Evolutionary conservation across 495 filamentous ascomycete species (phyloP).

Genomic region (Aspergillus sparsus): DNA sequence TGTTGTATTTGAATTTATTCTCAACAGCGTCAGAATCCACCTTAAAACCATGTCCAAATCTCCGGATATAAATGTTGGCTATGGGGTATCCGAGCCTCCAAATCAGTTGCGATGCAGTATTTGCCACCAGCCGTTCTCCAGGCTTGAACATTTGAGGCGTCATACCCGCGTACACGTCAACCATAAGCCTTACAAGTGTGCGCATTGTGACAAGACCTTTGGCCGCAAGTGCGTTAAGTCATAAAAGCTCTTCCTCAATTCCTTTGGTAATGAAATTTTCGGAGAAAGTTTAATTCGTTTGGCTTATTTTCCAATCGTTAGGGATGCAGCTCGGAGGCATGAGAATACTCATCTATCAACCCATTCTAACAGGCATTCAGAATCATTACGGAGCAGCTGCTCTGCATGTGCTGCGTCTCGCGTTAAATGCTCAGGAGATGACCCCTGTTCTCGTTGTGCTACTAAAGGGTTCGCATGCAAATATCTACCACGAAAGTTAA

Average conservation of each 20-base stretch:
- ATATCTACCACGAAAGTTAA: not conserved
- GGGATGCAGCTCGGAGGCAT: not conserved
- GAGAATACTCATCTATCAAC: not conserved
- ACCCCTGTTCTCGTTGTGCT: not conserved
- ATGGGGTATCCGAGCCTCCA: too few species aligned
- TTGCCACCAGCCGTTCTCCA: not conserved
- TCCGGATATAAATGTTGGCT: too few species aligned
- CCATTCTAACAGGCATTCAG: not conserved
- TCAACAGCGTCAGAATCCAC: too few species aligned
- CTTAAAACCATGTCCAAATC: too few species aligned
- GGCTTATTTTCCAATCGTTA: not conserved
- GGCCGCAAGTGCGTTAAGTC: not conserved
- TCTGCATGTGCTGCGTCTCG: not conserved
- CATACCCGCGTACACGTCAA: not conserved
- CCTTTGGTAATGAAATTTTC: not conserved
- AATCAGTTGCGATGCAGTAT: not conserved
- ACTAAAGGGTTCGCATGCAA: not conserved
- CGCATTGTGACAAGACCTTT: not conserved
- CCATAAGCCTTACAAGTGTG: not conserved
- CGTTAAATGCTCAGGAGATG: not conserved
- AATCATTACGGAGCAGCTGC: not conserved
- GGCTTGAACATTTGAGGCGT: not conserved
- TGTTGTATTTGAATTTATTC: too few species aligned
- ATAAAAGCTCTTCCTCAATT: not conserved
- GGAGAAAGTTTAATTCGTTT: not conserved